Evolutionary conservation across 1,139 yeast genomes (phyloP), one percentile per base, ranked within the genome.

Genomic region (Suhomyces ambrosiae): DNA sequence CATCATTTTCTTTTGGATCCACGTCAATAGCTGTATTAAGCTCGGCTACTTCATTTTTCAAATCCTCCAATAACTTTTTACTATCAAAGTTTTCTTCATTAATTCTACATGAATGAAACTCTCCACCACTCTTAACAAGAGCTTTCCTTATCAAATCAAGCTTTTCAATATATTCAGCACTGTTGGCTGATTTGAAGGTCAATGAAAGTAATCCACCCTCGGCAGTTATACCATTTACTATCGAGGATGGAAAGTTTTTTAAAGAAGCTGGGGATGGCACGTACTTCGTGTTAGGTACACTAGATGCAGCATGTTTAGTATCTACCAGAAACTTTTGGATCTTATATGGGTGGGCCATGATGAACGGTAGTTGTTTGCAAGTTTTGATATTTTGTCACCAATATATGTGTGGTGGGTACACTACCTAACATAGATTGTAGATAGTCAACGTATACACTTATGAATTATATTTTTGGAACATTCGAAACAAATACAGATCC

Each of bases 181-280:
- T 66, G 16, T 61, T 65, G 14, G 70, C 57, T 1, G 76, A 65
- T 45, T 71, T 71, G 49, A 67, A 69, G 0, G 76, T 69, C 38
- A 71, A 56, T 3, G 74, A 66, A 28, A 60, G 61, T 23, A 71
- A 55, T n/a, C 76, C 76, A 8, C 72, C 73, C 46, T 71, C 73
- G 11, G 56, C 57, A 0, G 76, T 68, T n/a, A 66, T 54, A 2
- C 76, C 77, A 38, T 67, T 68, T 31, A 68, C 56, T 1, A 71
- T 62, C 0, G 75, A 67, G 2, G 73, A 68, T 9, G 72, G 74
- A 33, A 59, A 65, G 33, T 67, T 62, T 28, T 55, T 50, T 30
- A 68, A 57, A 1, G 65, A 52, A 15, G 67, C 71, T 15, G 56
- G 53, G 4, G 72, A 59, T 12, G 58, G 55, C 27, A 62, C 65